Evolutionary conservation across 2,329 filamentous ascomycete species (phyloP).

Genomic region (Pseudogymnoascus sp.): DNA sequence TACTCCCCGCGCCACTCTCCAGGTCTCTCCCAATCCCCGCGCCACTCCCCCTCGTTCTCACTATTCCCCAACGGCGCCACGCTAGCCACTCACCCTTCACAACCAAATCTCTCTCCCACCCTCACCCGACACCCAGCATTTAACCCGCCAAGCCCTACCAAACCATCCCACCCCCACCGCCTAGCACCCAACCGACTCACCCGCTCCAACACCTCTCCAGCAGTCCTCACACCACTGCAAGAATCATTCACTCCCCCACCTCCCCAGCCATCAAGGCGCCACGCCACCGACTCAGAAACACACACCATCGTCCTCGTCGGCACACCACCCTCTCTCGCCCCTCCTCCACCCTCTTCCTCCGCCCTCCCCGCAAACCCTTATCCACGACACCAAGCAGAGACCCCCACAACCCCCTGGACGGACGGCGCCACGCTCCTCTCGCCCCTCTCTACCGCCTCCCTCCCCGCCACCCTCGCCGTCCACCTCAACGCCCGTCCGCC

Average conservation of each 20-base stretch:
- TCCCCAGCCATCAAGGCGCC: conserved; percentile 2
- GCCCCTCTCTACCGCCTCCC: neutral
- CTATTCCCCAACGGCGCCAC: conserved; percentile 25
- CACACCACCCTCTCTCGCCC: neutral
- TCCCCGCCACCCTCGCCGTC: neutral
- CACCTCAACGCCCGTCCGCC: neutral
- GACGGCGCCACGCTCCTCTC: neutral
- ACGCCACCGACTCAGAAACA: neutral
- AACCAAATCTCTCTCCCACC: neutral
- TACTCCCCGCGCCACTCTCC: conserved; percentile 31
- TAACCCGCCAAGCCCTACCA: conserved; percentile 18
- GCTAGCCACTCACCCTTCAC: neutral
- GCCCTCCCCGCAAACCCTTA: neutral
- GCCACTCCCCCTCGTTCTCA: conserved; percentile 28
- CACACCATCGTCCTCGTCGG: neutral
- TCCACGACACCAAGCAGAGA: neutral
- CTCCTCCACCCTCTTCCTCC: neutral
- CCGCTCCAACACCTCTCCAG: conserved; percentile 49
- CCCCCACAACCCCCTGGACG: neutral
- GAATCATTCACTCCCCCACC: conserved; percentile 29
- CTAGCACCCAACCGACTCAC: conserved; percentile 18
- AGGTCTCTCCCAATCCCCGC: conserved; percentile 34
- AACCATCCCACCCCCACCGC: conserved; percentile 13
- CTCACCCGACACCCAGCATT: neutral
- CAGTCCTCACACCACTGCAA: conserved; percentile 36